Evolutionary conservation across 1,284 basidiomycete genomes (phyloP).

Genomic region (Rhodotorula mucilaginosa): DNA sequence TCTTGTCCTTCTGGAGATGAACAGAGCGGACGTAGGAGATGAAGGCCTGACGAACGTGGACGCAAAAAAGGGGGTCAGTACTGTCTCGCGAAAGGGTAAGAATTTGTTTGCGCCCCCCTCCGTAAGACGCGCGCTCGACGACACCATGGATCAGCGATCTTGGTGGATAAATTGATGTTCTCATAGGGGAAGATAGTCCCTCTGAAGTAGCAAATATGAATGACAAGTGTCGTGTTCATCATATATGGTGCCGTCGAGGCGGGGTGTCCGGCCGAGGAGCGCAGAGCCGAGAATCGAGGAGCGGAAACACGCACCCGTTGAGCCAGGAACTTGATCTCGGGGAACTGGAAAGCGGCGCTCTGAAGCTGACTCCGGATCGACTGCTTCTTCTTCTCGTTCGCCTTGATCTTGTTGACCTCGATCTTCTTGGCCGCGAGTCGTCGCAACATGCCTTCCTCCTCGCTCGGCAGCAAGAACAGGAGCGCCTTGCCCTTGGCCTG

Average conservation of each 20-base stretch:
- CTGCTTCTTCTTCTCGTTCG: conserved; percentile 82
- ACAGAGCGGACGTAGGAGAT: conserved; percentile 93
- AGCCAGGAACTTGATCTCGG: conserved; percentile 94
- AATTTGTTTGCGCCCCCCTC: neutral
- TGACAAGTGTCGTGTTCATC: conserved; percentile 53
- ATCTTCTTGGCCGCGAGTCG: conserved; percentile 71
- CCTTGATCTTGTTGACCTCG: conserved; percentile 71
- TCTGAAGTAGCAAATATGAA: conserved; percentile 83
- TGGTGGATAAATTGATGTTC: conserved; percentile 64
- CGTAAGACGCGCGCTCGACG: neutral
- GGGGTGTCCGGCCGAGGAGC: neutral
- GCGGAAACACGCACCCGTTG: conserved; percentile 65
- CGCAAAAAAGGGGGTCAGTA: neutral
- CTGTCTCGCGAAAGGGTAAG: neutral
- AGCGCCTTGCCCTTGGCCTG: conserved; percentile 84
- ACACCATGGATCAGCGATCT: conserved; percentile 64
- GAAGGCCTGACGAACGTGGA: conserved; percentile 65
- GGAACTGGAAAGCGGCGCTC: conserved; percentile 88
- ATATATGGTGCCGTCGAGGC: neutral
- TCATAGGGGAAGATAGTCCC: conserved; percentile 62
- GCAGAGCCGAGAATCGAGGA: neutral
- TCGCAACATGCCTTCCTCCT: conserved; percentile 82
- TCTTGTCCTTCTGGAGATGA: conserved; percentile 90
- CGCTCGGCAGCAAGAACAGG: conserved; percentile 79
- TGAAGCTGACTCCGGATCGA: conserved; percentile 85